Conservation (phyloP, 2,329 filamentous ascomycete genomes). For the Aureobasidium mangrovei region DNA sequence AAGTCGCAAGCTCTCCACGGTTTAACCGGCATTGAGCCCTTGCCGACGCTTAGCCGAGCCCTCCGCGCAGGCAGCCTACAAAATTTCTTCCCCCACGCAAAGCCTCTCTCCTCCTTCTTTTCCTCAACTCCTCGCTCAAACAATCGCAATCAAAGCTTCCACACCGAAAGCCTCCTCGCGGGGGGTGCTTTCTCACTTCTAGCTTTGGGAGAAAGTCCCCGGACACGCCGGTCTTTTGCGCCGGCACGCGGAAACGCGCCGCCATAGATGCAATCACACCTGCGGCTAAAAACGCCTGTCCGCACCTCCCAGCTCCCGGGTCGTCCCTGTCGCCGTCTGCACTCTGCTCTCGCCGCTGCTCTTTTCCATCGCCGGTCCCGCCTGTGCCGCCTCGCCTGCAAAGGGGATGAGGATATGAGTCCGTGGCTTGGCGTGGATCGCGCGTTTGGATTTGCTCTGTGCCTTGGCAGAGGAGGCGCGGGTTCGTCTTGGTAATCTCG, state of each 20-base stretch:
- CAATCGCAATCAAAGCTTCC: constrained; percentile 99
- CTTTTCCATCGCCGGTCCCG: constrained; percentile 27
- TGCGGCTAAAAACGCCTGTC: constrained; percentile 68
- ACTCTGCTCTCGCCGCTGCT: constrained; percentile 36
- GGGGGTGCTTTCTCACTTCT: constrained; percentile 29
- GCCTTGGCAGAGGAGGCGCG: constrained; percentile 28
- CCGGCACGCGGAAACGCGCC: constrained; percentile 89
- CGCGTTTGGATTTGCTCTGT: constrained; percentile 27
- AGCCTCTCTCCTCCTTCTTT: constrained; percentile 21
- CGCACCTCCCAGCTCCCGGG: constrained; percentile 27
- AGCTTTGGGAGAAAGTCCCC: constrained; percentile 99
- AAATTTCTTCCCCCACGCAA: too few species aligned
- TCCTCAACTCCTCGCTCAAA: constrained; percentile 84
- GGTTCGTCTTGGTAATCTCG: constrained; percentile 19
- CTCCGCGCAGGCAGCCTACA: too few species aligned
- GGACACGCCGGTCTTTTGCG: constrained; percentile 60
- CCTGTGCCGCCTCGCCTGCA: constrained; percentile 35
- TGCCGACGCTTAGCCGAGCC: too few species aligned
- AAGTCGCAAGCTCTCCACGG: too few species aligned
- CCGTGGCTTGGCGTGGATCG: constrained; percentile 40
- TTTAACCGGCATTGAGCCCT: too few species aligned
- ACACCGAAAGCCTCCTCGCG: constrained; percentile 58
- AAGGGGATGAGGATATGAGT: constrained; percentile 81
- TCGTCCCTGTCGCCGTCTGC: constrained; percentile 44
- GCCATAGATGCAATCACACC: constrained; percentile 77